These are phyloP conservation scores for Talaromyces albobiverticillius DNA, from an alignment of 2,329 filamentous ascomycete genomes.

Conservation along the genomic window DNA sequence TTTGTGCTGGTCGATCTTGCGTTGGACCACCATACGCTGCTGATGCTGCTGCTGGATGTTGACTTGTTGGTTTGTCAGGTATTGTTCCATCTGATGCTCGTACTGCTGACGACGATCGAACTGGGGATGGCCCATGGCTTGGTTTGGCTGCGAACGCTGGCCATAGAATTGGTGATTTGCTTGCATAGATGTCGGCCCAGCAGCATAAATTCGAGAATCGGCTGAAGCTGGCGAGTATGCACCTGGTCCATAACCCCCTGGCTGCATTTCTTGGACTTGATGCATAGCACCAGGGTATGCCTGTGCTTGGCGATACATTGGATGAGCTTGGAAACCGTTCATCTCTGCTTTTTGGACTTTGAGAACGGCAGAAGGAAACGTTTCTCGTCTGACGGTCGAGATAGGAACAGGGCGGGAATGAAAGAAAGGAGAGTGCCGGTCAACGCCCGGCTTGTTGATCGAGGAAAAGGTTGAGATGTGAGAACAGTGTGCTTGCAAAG, in stretches of 20 bases:
- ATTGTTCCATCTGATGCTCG: conserved; percentile 9
- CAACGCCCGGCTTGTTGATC: background rate
- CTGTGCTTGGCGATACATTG: background rate
- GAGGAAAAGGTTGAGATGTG: background rate
- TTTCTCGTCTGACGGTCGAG: too few relatives aligned
- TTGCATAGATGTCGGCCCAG: background rate
- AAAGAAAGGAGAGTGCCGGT: background rate
- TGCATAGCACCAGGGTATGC: background rate
- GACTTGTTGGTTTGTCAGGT: background rate
- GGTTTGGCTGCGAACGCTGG: background rate
- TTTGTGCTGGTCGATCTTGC: conserved; percentile 9
- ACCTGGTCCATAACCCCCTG: background rate
- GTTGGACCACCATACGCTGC: conserved; percentile 5
- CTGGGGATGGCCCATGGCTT: background rate
- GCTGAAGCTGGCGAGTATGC: background rate
- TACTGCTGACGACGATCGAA: conserved; percentile 2
- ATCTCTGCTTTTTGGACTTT: background rate
- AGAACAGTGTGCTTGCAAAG: background rate
- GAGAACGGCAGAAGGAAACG: background rate
- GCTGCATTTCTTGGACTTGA: conserved; percentile 6
- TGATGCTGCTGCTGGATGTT: conserved; percentile 8
- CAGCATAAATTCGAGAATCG: background rate
- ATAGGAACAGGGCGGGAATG: background rate
- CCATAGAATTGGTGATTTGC: background rate
- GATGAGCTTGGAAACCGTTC: background rate